These are phyloP conservation scores for Lasiodiplodia sp. DNA, from an alignment of 2,329 filamentous ascomycete species.

Conservation along the genomic window DNA sequence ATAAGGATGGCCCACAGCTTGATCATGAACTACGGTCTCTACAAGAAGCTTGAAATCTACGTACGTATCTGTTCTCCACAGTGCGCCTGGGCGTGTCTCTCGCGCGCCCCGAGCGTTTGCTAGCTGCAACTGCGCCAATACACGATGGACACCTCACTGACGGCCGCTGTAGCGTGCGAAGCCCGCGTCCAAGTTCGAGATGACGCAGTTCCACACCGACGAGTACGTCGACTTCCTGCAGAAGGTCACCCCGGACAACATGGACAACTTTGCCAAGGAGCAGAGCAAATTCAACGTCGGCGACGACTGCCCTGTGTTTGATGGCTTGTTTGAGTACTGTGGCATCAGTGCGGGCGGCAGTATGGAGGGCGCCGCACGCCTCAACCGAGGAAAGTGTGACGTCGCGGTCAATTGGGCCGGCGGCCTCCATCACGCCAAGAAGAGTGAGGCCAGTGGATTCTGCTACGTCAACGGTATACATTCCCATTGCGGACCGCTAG, in stretches of 20 bases:
- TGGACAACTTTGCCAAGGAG: conserved; percentile 91
- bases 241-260: conserved; percentile 97
- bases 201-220: conserved; percentile 77
- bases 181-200: conserved; percentile 70
- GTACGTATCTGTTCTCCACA: conserved; percentile 49
- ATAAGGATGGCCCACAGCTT: conserved; percentile 71
- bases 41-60: conserved; percentile 77
- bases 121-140: conserved; percentile 21
- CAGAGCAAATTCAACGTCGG: conserved; percentile 80
- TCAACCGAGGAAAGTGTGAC: conserved; percentile 73
- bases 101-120: conserved; percentile 22
- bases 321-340: conserved; percentile 74
- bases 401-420: conserved; percentile 65
- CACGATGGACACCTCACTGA: conserved; percentile 11
- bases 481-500: background rate
- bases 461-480: conserved; percentile 56
- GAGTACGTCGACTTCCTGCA: conserved; percentile 76
- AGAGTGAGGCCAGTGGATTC: conserved; percentile 57
- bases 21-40: conserved; percentile 77
- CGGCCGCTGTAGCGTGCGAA: conserved; percentile 46
- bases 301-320: conserved; percentile 70
- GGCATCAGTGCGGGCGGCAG: conserved; percentile 73
- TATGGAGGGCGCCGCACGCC: conserved; percentile 73
- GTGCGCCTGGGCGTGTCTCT: background rate
- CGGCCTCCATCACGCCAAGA: conserved; percentile 58